Evolutionary conservation across 441 rosid genomes (phyloP).

Genomic region (Codiaeum variegatum): DNA sequence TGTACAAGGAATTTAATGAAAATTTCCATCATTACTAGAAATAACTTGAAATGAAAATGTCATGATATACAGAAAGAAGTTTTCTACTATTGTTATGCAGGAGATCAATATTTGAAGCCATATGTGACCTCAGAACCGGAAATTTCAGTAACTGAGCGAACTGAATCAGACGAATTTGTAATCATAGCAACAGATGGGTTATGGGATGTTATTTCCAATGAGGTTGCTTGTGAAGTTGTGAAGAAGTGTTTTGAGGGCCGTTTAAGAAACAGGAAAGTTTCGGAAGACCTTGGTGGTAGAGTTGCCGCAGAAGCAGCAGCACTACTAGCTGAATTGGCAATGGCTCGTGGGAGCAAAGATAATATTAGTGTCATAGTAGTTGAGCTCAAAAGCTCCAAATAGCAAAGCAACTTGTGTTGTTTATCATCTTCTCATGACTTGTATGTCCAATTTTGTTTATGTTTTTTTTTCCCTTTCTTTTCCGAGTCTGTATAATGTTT

Average conservation of each 20-base stretch:
- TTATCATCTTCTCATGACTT: neutral
- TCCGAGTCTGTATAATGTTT: neutral
- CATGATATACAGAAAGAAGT: too few relatives aligned
- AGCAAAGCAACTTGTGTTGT: neutral
- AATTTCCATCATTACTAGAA: too few relatives aligned
- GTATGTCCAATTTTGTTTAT: neutral
- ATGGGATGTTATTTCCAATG: slow-evolving; percentile 24
- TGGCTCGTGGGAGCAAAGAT: slow-evolving; percentile 24
- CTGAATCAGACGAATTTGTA: slow-evolving; percentile 4
- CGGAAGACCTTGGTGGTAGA: neutral
- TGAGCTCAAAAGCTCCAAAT: neutral
- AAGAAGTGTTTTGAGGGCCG: slow-evolving; percentile 13
- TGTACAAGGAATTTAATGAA: too few relatives aligned
- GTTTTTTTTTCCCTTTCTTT: neutral
- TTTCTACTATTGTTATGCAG: neutral
- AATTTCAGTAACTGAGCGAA: slow-evolving; percentile 5
- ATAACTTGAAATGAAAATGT: too few relatives aligned
- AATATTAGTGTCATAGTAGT: slow-evolving; percentile 24
- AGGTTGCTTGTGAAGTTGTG: slow-evolving; percentile 17
- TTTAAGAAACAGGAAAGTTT: neutral
- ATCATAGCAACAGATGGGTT: slow-evolving; percentile 18
- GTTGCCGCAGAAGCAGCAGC: slow-evolving; percentile 22
- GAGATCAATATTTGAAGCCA: slow-evolving; percentile 21
- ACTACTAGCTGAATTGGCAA: slow-evolving; percentile 19
- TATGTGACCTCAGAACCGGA: slow-evolving; percentile 17